Conservation (phyloP, 108 stramenopile genomes). For the Pseudonitzschia multistriata region DNA sequence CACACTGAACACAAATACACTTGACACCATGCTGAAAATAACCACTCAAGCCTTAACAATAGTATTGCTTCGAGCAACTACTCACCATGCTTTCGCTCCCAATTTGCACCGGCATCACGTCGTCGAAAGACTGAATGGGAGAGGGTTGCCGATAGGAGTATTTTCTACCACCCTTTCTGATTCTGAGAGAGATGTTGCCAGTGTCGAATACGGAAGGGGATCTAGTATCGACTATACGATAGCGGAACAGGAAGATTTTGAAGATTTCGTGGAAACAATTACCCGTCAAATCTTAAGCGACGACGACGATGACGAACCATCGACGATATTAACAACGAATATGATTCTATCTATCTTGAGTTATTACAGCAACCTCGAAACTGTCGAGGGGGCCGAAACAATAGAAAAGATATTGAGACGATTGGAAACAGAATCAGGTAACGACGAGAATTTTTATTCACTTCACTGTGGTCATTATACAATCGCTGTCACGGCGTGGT, state of each 20-base stretch:
- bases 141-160: background rate
- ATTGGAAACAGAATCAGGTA: conserved; percentile 45
- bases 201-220: background rate
- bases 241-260: background rate
- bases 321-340: conserved; percentile 4
- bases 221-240: background rate
- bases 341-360: background rate
- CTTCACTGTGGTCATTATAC: conserved; percentile 50
- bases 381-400: conserved; percentile 41
- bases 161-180: conserved; percentile 1
- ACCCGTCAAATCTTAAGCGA: conserved; percentile 1
- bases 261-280: background rate
- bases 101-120: background rate
- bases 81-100: conserved; percentile 10
- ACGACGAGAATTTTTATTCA: background rate
- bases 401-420: conserved; percentile 52
- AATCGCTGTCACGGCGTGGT: conserved; percentile 66
- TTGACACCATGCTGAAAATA: conserved; percentile 6
- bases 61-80: background rate
- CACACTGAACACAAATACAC: too few relatives aligned
- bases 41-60: background rate
- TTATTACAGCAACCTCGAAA: conserved; percentile 12
- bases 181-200: background rate
- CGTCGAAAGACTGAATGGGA: background rate
- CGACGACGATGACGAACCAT: background rate